A percentile compares a stretch with the other conserved stretches of the same genome.
Evolutionary conservation across 1,284 basidiomycete genomes (phyloP).

Genomic region (Mycosarcoma maydis): DNA sequence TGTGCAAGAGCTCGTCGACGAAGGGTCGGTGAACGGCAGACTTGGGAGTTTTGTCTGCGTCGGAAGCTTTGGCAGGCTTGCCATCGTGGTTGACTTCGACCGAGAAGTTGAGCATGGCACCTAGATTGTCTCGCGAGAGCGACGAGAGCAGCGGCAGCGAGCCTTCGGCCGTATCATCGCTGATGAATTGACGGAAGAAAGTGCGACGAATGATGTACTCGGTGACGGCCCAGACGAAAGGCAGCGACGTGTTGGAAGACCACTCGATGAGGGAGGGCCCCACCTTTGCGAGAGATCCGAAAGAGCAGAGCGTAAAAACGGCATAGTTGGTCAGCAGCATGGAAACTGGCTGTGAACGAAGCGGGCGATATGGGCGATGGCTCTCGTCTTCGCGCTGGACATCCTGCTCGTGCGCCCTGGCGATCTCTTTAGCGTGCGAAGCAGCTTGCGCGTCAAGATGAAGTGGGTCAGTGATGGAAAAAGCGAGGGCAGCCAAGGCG

Average conservation of each 20-base stretch:
- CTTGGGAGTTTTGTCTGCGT: slow-evolving; percentile 48
- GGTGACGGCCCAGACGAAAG: slow-evolving; percentile 75
- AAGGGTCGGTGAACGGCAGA: slow-evolving; percentile 43
- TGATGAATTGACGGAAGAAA: slow-evolving; percentile 90
- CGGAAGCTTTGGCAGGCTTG: slow-evolving; percentile 72
- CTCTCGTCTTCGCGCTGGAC: slow-evolving; percentile 36
- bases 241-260: slow-evolving; percentile 73
- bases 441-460: slow-evolving; percentile 27
- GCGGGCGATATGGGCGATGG: slow-evolving; percentile 32
- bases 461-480: slow-evolving; percentile 24
- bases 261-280: slow-evolving; percentile 76
- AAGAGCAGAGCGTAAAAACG: slow-evolving; percentile 82
- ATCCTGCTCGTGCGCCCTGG: slow-evolving; percentile 29
- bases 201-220: slow-evolving; percentile 80
- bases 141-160: slow-evolving; percentile 75
- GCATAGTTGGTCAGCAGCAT: slow-evolving; percentile 76
- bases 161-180: slow-evolving; percentile 80
- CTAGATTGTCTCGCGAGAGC: slow-evolving; percentile 74
- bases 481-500: slow-evolving; percentile 17
- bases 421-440: slow-evolving; percentile 14
- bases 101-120: slow-evolving; percentile 83
- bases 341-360: slow-evolving; percentile 41
- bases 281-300: slow-evolving; percentile 80
- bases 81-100: slow-evolving; percentile 77
- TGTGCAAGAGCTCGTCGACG: slow-evolving; percentile 50